Conservation (phyloP, 352 stramenopile genomes). For the Phytophthora capsici region DNA sequence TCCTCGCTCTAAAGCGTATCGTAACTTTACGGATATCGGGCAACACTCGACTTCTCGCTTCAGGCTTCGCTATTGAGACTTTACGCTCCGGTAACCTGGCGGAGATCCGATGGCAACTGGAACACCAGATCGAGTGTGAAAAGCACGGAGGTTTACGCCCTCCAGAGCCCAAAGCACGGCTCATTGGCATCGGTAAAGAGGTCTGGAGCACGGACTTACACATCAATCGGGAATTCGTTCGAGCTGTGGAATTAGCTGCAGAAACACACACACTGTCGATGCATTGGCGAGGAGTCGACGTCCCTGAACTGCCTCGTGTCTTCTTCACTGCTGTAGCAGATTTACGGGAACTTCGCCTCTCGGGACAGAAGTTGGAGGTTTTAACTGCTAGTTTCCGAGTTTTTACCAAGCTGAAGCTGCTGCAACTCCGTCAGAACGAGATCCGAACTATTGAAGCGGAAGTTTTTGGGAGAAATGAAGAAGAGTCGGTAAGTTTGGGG, state of each 20-base stretch:
- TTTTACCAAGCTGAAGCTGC: slow-evolving; percentile 52
- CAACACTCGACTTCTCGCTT: slow-evolving; percentile 46
- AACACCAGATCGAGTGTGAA: slow-evolving; percentile 56
- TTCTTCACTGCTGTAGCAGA: slow-evolving; percentile 56
- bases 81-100: slow-evolving; percentile 50
- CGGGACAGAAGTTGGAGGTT: slow-evolving; percentile 53
- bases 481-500: neutral
- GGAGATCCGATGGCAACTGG: slow-evolving; percentile 61
- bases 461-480: slow-evolving; percentile 37
- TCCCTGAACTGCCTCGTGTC: slow-evolving; percentile 44
- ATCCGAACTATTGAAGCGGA: slow-evolving; percentile 53
- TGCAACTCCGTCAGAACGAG: slow-evolving; percentile 70
- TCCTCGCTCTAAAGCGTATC: slow-evolving; percentile 58
- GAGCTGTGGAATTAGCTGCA: slow-evolving; percentile 45
- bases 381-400: slow-evolving; percentile 46
- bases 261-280: slow-evolving; percentile 57
- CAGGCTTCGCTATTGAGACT: slow-evolving; percentile 48
- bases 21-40: slow-evolving; percentile 55
- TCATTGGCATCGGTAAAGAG: slow-evolving; percentile 60
- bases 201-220: slow-evolving; percentile 78
- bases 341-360: slow-evolving; percentile 66
- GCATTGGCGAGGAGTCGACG: slow-evolving; percentile 71
- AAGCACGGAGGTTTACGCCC: slow-evolving; percentile 37
- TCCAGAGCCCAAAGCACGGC: slow-evolving; percentile 39
- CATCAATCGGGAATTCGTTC: slow-evolving; percentile 59